A percentile compares a stretch with the other conserved stretches of the same genome.
These are phyloP conservation scores for Insectozyma bohioensis DNA, from an alignment of 1,139 yeast species.

Conservation along the genomic window DNA sequence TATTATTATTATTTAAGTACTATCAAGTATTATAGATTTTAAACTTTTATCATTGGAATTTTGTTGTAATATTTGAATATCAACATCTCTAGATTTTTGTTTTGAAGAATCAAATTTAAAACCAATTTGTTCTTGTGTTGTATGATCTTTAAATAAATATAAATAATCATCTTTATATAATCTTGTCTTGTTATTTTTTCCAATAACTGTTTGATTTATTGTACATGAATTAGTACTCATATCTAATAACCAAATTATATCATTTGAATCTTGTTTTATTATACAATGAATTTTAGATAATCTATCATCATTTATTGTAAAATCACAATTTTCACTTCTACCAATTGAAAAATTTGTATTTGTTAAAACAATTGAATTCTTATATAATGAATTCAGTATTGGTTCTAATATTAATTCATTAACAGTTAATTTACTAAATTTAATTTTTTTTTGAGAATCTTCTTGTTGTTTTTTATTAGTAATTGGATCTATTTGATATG, in stretches of 20 bases:
- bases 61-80: constrained; percentile 8
- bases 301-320: constrained; percentile 64
- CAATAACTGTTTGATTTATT: constrained; percentile 59
- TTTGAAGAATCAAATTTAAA: constrained; percentile 34
- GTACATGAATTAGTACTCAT: constrained; percentile 78
- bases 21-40: constrained; percentile 2
- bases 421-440: constrained; percentile 2
- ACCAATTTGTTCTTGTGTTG: constrained; percentile 49
- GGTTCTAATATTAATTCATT: constrained; percentile 28
- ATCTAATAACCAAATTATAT: constrained; percentile 81
- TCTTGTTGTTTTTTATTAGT: constrained; percentile 5
- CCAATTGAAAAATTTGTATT: constrained; percentile 70
- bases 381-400: constrained; percentile 25
- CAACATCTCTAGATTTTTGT: neutral
- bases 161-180: constrained; percentile 65
- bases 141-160: constrained; percentile 62
- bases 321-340: constrained; percentile 59
- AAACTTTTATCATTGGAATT: constrained; percentile 5
- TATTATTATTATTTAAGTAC: neutral
- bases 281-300: constrained; percentile 84
- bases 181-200: constrained; percentile 61
- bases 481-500: constrained; percentile 8
- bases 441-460: constrained; percentile 5
- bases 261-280: constrained; percentile 52
- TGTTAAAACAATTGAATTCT: constrained; percentile 52